A percentile compares a stretch with the other conserved stretches of the same genome.
phyloP scores from a whole-genome alignment of 164 flowering plant species.

The Platanus orientalis region DNA sequence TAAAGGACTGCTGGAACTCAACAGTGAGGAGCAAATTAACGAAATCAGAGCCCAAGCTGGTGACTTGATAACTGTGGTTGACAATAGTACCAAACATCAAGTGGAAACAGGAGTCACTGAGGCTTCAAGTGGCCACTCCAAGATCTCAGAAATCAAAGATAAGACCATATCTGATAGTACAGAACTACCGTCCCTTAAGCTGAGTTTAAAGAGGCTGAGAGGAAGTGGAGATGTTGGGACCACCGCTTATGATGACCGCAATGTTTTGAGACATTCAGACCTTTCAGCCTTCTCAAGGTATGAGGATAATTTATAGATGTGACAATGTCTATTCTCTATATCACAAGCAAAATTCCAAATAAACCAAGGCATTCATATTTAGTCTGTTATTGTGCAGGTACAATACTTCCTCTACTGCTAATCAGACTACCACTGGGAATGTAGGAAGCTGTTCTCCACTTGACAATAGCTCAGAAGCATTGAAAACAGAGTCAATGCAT shows the following conservation, averaged over 20 bases:
- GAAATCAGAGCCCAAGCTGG: constrained; percentile 18
- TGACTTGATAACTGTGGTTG: constrained; percentile 16
- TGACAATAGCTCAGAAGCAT: constrained; percentile 47
- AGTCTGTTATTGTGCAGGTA: constrained; percentile 44
- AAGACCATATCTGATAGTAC: constrained; percentile 18
- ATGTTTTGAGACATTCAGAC: constrained; percentile 63
- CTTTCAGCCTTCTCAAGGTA: constrained; percentile 81
- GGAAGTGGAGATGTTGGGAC: constrained; percentile 33
- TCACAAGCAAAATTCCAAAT: background rate
- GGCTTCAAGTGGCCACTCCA: constrained; percentile 20
- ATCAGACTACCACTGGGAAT: constrained; percentile 47
- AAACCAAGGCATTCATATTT: background rate
- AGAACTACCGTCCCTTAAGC: constrained; percentile 49
- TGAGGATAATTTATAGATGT: constrained; percentile 6
- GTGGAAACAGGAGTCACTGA: constrained; percentile 21
- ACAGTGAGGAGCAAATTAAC: constrained; percentile 17
- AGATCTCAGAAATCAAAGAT: constrained; percentile 25
- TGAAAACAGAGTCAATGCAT: constrained; percentile 31
- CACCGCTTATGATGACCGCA: constrained; percentile 28
- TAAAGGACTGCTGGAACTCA: constrained; percentile 19
- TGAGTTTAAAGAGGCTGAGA: constrained; percentile 45
- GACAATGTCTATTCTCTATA: background rate
- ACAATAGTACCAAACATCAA: constrained; percentile 18
- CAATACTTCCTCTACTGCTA: constrained; percentile 43
- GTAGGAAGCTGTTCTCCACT: constrained; percentile 64